Evolutionary conservation across 768 basidiomycete genomes (phyloP).

Genomic region (Lentinula sp.): DNA sequence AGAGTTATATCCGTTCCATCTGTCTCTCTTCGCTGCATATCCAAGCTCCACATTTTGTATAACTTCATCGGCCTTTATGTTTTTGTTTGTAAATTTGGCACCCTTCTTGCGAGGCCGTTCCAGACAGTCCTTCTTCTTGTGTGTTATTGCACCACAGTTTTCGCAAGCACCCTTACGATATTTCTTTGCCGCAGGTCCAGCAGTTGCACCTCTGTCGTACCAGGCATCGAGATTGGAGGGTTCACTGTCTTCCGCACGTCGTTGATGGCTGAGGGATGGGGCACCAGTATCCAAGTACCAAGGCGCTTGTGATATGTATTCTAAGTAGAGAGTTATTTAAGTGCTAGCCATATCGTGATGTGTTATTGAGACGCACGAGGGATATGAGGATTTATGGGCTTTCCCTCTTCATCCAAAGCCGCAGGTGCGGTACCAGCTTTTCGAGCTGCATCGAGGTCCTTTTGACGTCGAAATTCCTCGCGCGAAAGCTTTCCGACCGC

Average conservation of each 20-base stretch:
- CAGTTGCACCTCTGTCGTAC: conserved; percentile 83
- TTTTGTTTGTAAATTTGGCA: conserved; percentile 84
- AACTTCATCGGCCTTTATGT: conserved; percentile 90
- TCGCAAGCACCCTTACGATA: conserved; percentile 98
- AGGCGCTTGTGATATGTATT: conserved; percentile 97
- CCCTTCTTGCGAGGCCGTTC: conserved; percentile 96
- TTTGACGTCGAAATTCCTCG: conserved; percentile 92
- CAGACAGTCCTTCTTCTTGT: conserved; percentile 86
- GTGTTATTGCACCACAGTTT: conserved; percentile 97
- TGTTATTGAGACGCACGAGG: conserved; percentile 60
- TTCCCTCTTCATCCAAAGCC: conserved; percentile 91
- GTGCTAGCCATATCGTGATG: conserved; percentile 4
- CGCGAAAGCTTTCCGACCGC: conserved; percentile 77
- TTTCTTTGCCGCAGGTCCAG: conserved; percentile 92
- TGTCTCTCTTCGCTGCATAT: conserved; percentile 92
- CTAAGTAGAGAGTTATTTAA: conserved; percentile 29
- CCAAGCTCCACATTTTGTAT: conserved; percentile 71
- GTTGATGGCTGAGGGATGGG: conserved; percentile 92
- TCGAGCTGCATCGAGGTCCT: conserved; percentile 95
- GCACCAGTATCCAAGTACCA: conserved; percentile 97
- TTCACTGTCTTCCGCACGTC: conserved; percentile 62
- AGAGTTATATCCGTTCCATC: conserved; percentile 98
- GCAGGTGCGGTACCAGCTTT: conserved; percentile 98
- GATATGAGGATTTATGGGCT: conserved; percentile 97
- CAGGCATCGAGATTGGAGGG: conserved; percentile 76